phyloP scores from a whole-genome alignment of 805 yeast genomes.

The Alloascoidea hylecoeti region DNA sequence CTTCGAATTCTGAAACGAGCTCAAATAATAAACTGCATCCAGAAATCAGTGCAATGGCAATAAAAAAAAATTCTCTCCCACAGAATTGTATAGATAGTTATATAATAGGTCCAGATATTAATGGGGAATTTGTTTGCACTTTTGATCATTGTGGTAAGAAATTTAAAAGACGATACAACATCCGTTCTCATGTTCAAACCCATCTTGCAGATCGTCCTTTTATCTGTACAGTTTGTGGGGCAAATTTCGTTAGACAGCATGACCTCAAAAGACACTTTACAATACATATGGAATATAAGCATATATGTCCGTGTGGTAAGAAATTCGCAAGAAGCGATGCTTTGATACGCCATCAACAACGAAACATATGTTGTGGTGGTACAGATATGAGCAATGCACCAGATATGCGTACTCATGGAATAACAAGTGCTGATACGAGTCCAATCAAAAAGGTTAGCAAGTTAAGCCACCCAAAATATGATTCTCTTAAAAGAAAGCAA shows the following conservation, averaged over 20 bases:
- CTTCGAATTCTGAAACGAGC: slow-evolving; percentile 12
- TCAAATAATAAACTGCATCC: slow-evolving; percentile 30
- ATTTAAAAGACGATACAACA: slow-evolving; percentile 82
- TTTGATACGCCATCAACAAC: slow-evolving; percentile 59
- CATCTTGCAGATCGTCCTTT: slow-evolving; percentile 93
- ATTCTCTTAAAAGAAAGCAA: too few species aligned
- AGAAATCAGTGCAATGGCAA: slow-evolving; percentile 34
- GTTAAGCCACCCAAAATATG: too few species aligned
- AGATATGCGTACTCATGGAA: too few species aligned
- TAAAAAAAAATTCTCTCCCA: slow-evolving; percentile 49
- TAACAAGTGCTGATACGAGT: too few species aligned
- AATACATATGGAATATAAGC: slow-evolving; percentile 60
- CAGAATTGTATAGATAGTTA: slow-evolving; percentile 82
- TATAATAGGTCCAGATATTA: slow-evolving; percentile 65
- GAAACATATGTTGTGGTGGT: slow-evolving; percentile 78
- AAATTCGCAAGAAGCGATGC: slow-evolving; percentile 86
- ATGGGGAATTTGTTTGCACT: slow-evolving; percentile 59
- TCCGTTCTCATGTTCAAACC: slow-evolving; percentile 91
- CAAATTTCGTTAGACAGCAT: slow-evolving; percentile 89
- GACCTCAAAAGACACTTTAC: slow-evolving; percentile 84
- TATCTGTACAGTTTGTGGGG: slow-evolving; percentile 58
- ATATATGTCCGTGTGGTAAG: slow-evolving; percentile 82
- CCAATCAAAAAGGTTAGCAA: too few species aligned
- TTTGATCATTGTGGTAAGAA: slow-evolving; percentile 69
- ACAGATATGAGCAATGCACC: too few species aligned